Conservation (phyloP, 2,329 filamentous ascomycete genomes). For the Sarocladium strictum region DNA sequence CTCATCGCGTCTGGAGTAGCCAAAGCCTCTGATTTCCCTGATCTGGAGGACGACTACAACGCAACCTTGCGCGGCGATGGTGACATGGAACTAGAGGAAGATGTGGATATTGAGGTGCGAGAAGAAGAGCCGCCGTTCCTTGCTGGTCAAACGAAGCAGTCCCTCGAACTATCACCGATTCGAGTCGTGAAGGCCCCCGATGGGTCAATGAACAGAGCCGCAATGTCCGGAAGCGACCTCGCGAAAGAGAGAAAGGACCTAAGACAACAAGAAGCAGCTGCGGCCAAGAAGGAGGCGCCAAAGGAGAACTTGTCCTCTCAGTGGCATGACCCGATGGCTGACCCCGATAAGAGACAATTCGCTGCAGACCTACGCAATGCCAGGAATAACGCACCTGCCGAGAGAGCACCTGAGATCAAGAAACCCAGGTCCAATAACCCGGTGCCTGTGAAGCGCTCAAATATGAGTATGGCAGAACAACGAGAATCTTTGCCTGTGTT, state of each 20-base stretch:
- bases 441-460: constrained; percentile 59
- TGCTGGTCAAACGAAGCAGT: constrained; percentile 93
- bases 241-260: constrained; percentile 88
- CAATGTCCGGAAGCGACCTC: constrained; percentile 84
- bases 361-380: constrained; percentile 76
- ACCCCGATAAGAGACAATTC: constrained; percentile 79
- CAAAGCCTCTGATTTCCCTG: constrained; percentile 88
- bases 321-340: constrained; percentile 96
- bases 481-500: constrained; percentile 84
- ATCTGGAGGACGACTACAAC: constrained; percentile 90
- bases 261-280: constrained; percentile 81
- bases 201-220: constrained; percentile 93
- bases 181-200: constrained; percentile 96
- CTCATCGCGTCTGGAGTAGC: constrained; percentile 92
- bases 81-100: constrained; percentile 87
- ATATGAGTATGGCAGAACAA: constrained; percentile 91
- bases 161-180: constrained; percentile 89
- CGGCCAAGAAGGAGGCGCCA: constrained; percentile 63
- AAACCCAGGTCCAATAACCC: constrained; percentile 46
- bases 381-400: constrained; percentile 53
- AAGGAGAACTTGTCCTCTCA: constrained; percentile 82
- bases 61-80: constrained; percentile 80
- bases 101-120: constrained; percentile 92
- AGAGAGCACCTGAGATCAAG: constrained; percentile 89
- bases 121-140: constrained; percentile 97